Conservation (phyloP, 2,329 filamentous ascomycete genomes). For the Aspergillus sp. region DNA sequence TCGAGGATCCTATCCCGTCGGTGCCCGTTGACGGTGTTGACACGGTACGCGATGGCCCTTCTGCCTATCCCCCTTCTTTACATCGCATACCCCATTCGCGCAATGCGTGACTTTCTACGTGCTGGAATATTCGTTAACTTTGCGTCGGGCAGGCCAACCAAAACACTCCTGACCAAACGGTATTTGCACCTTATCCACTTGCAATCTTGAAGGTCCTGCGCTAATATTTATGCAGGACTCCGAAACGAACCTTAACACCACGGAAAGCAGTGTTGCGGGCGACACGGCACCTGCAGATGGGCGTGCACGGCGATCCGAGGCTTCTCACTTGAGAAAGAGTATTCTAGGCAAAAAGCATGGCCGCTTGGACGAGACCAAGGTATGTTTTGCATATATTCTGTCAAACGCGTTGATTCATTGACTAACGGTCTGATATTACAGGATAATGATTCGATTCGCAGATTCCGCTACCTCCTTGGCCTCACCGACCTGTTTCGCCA, state of each 20-base stretch:
- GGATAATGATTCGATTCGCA: conserved; percentile 90
- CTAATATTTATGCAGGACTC: conserved; percentile 42
- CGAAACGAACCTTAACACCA: conserved; percentile 57
- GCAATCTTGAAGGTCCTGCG: background rate
- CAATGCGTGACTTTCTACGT: too few species aligned
- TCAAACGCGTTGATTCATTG: background rate
- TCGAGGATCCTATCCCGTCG: conserved; percentile 25
- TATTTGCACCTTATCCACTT: conserved; percentile 19
- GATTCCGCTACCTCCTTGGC: conserved; percentile 90
- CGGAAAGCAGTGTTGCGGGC: conserved; percentile 75
- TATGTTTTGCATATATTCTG: conserved; percentile 31
- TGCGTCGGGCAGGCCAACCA: conserved; percentile 36
- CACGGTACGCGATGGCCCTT: conserved; percentile 24
- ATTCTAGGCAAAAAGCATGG: conserved; percentile 95
- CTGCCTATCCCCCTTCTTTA: background rate
- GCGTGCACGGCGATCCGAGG: conserved; percentile 75
- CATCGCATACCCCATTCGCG: too few species aligned
- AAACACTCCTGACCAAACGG: conserved; percentile 55
- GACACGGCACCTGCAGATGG: conserved; percentile 61
- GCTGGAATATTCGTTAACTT: background rate
- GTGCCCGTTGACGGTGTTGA: conserved; percentile 29
- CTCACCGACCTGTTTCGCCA: conserved; percentile 95
- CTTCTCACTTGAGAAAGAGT: conserved; percentile 78
- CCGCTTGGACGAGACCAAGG: conserved; percentile 83
- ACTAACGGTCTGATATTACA: conserved; percentile 28